phyloP scores from a whole-genome alignment of 352 stramenopile genomes.

The Phytophthora citrophthora region DNA sequence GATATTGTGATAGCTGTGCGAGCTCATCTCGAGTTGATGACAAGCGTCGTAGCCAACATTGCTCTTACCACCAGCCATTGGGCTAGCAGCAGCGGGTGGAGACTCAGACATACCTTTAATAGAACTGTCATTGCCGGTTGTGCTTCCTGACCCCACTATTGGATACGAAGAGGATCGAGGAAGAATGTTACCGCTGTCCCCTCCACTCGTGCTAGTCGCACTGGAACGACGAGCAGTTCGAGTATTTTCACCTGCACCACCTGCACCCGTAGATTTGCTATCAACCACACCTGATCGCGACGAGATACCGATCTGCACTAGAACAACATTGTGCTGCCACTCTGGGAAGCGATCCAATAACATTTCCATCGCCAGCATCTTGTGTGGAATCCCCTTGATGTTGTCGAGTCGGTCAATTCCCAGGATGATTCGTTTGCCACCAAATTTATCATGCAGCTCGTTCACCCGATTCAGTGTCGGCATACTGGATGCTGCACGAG shows the following conservation, averaged over 20 bases:
- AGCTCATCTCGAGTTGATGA: constrained; percentile 84
- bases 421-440: constrained; percentile 83
- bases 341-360: constrained; percentile 88
- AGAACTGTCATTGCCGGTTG: constrained; percentile 35
- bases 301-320: constrained; percentile 97
- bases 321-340: constrained; percentile 94
- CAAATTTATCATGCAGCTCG: constrained; percentile 79
- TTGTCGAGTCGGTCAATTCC: constrained; percentile 88
- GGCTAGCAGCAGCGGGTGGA: constrained; percentile 20
- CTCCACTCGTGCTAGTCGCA: constrained; percentile 14
- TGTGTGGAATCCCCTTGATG: constrained; percentile 91
- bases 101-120: constrained; percentile 37
- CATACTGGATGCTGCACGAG: constrained; percentile 57
- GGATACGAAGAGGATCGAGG: constrained; percentile 38
- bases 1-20: constrained; percentile 71
- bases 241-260: constrained; percentile 12
- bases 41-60: constrained; percentile 44
- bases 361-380: constrained; percentile 87
- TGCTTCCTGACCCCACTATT: constrained; percentile 13
- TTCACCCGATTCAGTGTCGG: constrained; percentile 70
- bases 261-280: constrained; percentile 20
- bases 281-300: constrained; percentile 65
- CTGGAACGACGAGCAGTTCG: constrained; percentile 16
- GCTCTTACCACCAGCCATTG: constrained; percentile 30
- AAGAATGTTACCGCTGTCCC: constrained; percentile 11